Evolutionary conservation across 2,329 filamentous ascomycete species (phyloP).

Genomic region (Periglandula ipomoeae): DNA sequence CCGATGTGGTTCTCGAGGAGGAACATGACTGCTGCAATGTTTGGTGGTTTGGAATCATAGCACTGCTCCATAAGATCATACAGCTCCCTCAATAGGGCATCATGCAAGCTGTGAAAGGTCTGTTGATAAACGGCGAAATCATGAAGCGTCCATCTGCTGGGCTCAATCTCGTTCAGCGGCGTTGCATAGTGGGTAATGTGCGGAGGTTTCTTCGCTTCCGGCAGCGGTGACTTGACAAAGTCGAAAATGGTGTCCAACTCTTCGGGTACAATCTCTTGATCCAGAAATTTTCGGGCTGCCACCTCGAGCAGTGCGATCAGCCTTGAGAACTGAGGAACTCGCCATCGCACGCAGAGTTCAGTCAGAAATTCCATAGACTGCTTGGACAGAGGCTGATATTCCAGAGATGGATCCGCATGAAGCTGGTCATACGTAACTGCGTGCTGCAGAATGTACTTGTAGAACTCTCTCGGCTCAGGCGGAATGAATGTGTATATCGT

Average conservation of each 20-base stretch:
- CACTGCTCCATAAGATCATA: constrained; percentile 81
- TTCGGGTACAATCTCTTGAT: constrained; percentile 71
- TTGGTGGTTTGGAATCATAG: constrained; percentile 80
- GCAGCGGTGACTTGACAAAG: constrained; percentile 63
- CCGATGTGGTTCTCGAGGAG: constrained; percentile 77
- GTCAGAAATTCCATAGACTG: constrained; percentile 74
- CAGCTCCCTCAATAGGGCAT: constrained; percentile 75
- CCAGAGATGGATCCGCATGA: constrained; percentile 41
- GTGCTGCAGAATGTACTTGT: constrained; percentile 72
- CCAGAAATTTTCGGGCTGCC: constrained; percentile 72
- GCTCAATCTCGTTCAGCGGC: constrained; percentile 46
- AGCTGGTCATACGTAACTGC: constrained; percentile 58
- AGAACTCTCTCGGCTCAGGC: constrained; percentile 70
- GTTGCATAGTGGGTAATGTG: constrained; percentile 42
- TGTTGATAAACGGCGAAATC: constrained; percentile 67
- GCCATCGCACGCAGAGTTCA: constrained; percentile 81
- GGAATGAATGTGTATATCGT: constrained; percentile 84
- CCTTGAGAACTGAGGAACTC: constrained; percentile 73
- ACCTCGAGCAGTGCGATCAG: constrained; percentile 79
- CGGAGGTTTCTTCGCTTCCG: constrained; percentile 55
- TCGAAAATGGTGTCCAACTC: constrained; percentile 79
- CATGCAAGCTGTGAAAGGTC: constrained; percentile 65
- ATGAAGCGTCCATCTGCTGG: constrained; percentile 56
- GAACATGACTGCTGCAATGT: constrained; percentile 70
- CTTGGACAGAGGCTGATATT: constrained; percentile 55